phyloP scores from a whole-genome alignment of 2,329 filamentous ascomycete species.

The Verticillium albo-atrum region DNA sequence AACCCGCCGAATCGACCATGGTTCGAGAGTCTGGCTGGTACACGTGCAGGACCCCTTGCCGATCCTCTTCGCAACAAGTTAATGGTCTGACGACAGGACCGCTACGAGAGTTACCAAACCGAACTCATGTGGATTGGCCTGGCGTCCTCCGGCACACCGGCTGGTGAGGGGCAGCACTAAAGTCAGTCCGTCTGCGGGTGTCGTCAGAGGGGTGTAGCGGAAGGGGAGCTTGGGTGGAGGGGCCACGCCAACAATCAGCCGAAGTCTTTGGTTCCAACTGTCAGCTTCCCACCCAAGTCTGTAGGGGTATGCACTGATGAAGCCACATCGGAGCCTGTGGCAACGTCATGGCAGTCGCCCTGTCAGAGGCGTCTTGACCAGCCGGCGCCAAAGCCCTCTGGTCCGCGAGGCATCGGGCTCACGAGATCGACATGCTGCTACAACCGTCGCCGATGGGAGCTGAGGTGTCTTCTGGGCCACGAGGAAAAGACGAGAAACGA shows the following conservation, averaged over 20 bases:
- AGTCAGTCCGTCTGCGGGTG: background rate
- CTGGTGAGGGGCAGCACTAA: background rate
- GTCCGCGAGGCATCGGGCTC: no score
- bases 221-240: background rate
- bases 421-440: no score
- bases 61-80: background rate
- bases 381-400: no score
- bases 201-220: constrained; percentile 3
- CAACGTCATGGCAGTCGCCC: no score
- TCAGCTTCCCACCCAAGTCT: background rate
- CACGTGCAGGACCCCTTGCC: no score
- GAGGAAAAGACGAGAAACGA: no score
- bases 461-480: no score
- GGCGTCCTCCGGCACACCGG: background rate
- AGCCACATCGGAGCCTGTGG: no score
- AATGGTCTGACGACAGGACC: background rate
- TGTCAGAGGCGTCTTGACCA: no score
- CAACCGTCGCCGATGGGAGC: no score
- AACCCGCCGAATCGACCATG: background rate
- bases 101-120: background rate
- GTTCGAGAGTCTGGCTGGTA: no score
- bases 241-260: constrained; percentile 1
- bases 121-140: background rate
- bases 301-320: background rate
- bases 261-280: background rate